These are phyloP conservation scores for Rhododendron molle DNA, from an alignment of 148 eudicot species.

Conservation along the genomic window DNA sequence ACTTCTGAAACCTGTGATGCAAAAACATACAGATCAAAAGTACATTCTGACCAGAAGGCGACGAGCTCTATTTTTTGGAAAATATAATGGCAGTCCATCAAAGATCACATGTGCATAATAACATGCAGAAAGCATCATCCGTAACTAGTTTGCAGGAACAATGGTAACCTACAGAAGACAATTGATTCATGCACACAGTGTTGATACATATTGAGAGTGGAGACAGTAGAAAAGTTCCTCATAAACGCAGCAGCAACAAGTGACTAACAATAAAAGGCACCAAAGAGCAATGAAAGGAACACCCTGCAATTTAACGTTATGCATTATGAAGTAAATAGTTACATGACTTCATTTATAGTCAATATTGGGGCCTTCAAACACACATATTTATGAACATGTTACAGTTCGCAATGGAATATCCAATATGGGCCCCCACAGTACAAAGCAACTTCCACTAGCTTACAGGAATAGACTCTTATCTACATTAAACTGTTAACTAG, in stretches of 20 bases:
- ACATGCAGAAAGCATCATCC: neutral
- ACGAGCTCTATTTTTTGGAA: neutral
- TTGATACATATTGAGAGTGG: neutral
- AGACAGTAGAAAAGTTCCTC: neutral
- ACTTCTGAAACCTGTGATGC: conserved; percentile 73
- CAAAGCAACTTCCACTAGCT: neutral
- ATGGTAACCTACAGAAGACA: neutral
- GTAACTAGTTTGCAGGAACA: neutral
- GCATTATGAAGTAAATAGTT: neutral
- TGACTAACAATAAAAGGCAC: neutral
- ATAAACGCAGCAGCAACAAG: neutral
- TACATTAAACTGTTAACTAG: neutral
- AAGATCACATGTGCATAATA: neutral
- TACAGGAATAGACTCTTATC: neutral
- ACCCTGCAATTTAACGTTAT: neutral
- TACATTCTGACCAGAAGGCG: neutral
- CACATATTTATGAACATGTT: neutral
- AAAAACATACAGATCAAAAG: neutral
- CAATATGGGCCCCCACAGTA: neutral
- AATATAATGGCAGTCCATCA: neutral
- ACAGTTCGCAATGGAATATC: neutral
- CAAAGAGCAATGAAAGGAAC: neutral
- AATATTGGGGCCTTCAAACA: neutral
- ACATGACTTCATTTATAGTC: neutral
- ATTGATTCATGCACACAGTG: neutral